Base-by-base conservation (phyloP, 2,329 filamentous ascomycete genomes). In the Arthrobotrys iridis region DNA sequence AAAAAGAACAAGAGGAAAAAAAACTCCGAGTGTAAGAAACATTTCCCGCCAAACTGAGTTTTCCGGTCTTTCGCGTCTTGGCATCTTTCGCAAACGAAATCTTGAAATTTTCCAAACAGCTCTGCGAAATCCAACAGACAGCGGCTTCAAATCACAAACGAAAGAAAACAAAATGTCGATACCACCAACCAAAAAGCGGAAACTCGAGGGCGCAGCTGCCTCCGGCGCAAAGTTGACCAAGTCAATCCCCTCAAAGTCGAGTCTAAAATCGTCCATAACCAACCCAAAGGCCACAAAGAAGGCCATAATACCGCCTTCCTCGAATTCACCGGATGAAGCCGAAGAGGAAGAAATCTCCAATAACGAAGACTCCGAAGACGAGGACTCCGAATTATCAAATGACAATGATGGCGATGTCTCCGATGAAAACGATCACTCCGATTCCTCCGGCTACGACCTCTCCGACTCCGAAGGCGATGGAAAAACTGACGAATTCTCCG, bases 401-500 rank as follows among this genome's bases (percentile, higher is more conserved):
- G 59, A 62, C 15, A 66, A 73, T 11, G 78, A 79, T 46, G 78
- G 80, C 15, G 81, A 82, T 41, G 80, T 83, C 8, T 82, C 82
- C 35, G 81, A 83, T 63, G 81, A 81, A 66, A 83, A 84, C 43
- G 82, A 82, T 22, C 77, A 73, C 45, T 72, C 63, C 8, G 37
- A 48, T 57, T 48, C 57, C 18, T 81, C 81, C 18, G 79, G 79
- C 55, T 77, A 78, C 13, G 81, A 67, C 46, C 37, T 65, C 52
- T 77, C 79, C 2, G 80, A 82, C 40, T 83, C 84, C 10, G 83
- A 84, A 18, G 83, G 83, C 40, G 82, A 82, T 50, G 81, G 80
- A 68, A 83, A 83, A 58, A 80, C 81, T 43, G 82, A 79, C 76
- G 79, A 79, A 63, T 77, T 78, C 45, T 79, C 79, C 78, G 70